Percentiles rank a stretch among this genome's conserved stretches.
Evolutionary conservation across 768 basidiomycete species (phyloP).

Genomic region (Chlorophyllum brunneum): DNA sequence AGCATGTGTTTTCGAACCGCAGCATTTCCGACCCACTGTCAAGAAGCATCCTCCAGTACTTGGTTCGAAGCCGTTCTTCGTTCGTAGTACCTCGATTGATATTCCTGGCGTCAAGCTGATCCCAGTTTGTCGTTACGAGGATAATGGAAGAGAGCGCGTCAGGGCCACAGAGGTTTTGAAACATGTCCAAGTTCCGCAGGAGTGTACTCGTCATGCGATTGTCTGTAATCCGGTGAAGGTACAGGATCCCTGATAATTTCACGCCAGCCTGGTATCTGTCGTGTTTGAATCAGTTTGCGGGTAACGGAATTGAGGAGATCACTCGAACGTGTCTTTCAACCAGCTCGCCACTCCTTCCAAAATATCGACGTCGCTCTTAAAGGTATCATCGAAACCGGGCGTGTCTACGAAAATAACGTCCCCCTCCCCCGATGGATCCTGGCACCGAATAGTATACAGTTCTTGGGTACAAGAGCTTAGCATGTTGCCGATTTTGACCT

Average conservation of each 20-base stretch:
- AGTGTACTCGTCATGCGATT: conserved; percentile 1
- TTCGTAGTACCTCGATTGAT: not conserved
- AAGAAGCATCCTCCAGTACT: conserved; percentile 4
- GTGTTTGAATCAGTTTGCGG: not conserved
- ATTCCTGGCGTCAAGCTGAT: not conserved
- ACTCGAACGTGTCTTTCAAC: conserved; percentile 11
- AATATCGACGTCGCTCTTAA: conserved; percentile 9
- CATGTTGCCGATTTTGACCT: conserved; percentile 1
- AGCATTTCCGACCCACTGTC: not conserved
- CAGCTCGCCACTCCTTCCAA: conserved; percentile 9
- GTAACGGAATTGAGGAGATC: not conserved
- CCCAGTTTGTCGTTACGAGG: conserved; percentile 14
- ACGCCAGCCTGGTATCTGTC: conserved; percentile 6
- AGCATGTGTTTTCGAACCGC: conserved; percentile 1
- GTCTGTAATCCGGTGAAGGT: conserved; percentile 12
- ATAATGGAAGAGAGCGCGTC: not conserved
- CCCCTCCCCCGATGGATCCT: not conserved
- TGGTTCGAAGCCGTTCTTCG: conserved; percentile 1
- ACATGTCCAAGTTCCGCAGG: conserved; percentile 6
- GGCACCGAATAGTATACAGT: not conserved
- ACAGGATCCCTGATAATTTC: conserved; percentile 10
- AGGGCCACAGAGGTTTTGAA: conserved; percentile 9
- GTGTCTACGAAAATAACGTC: conserved; percentile 14
- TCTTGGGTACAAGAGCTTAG: conserved; percentile 12
- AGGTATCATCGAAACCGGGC: conserved; percentile 17